Base-by-base conservation (phyloP, 2,329 filamentous ascomycete species). In the Aspergillus versicolor region DNA sequence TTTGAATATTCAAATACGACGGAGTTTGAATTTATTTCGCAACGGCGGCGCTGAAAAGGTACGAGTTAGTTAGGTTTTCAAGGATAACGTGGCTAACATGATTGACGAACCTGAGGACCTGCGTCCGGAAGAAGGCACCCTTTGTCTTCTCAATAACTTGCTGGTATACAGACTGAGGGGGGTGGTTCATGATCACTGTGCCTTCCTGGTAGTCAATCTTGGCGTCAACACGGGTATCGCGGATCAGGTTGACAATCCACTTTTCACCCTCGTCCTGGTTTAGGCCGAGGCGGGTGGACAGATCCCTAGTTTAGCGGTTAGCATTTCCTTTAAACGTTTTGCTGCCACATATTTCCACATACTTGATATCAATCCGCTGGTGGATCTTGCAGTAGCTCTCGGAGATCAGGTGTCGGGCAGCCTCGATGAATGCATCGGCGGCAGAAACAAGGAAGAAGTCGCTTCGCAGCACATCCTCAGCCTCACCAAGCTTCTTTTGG, bases 321-420 rank as follows among this genome's bases (percentile, higher is more conserved):
- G 44, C 24, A 53, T 24, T 47, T 17, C 12, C 42, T 22, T 17
- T 21, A 4, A 17, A 22, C 27, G n/a, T 38, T 7, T 13, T 17
- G 7, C 7, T 24, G 4, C 27, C 17, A 22, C 19, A 5, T 32
- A 13, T 37, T 11, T 66, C 62, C 63, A 70, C 82, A 69, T 74
- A 87, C 84, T 92, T 92, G 76, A 99, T 97, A 76, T 97, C 93
- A 74, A 99, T 99, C 68, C 93, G 86, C 74, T 96, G 92, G 78
- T 97, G 95, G 75, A 99, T 99, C 86, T 97, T 97, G 90, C 94
- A 99, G 84, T 99, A 99, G 76, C 88, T 92, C 82, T 99, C 94
- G 54, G 93, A 97, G 75, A 99, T 97, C 60, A 99, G 83, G 82
- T 99, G 94, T 71, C 94, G 85, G 40, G 94, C 94, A 48, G 91